Base-by-base conservation (phyloP, 1,139 yeast genomes). In the Yamadazyma diddensiae region DNA sequence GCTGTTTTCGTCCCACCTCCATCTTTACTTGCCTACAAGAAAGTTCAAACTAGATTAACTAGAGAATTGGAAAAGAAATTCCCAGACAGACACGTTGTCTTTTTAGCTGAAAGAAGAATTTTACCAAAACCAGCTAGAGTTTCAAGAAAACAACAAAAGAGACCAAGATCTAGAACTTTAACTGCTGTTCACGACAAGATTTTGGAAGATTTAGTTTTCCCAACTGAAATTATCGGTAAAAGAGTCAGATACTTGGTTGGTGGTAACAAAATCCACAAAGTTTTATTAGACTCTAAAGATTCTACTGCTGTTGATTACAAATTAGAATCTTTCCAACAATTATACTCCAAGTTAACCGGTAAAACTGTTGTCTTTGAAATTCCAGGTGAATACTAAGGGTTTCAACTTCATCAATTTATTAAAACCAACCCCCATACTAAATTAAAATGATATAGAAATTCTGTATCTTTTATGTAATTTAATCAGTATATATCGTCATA, bases 11-110 rank as follows among this genome's bases (percentile, higher is more conserved):
- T 92, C 57, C 98, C 98, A 70, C 94, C 85, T 57, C 97, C 98
- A 73, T 77, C 88, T 59, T 82, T 92, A 69, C 60, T 77, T 55
- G 82, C 84, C 55, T 90, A 86, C 94, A 96, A 92, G 88, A 88
- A 83, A 78, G 94, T 88, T 59, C 98, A 92, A 80, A 80, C 79
- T 65, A 82, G 87, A 78, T 83, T 92, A 70, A 88, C 97, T 77
- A 92, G 98, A 78, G 98, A 92, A 79, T 86, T 92, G 70, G 98
- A 92, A 79, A 92, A 92, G 94, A 92, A 92, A 79, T 92, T 92
- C 90, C 94, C 97, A 67, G 98, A 92, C 82, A 87, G 96, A 73
- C 97, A 92, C 73, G 97, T 92, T 73, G 94, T 92, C 58, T 88
- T 92, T 86, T 82, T 92, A 65, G 98, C 97, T 65, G 97, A 92